Percentiles rank a stretch among this genome's conserved stretches.
These are phyloP conservation scores for Ustilago xerochloae DNA, from an alignment of 1,284 basidiomycete species.

Conservation along the genomic window DNA sequence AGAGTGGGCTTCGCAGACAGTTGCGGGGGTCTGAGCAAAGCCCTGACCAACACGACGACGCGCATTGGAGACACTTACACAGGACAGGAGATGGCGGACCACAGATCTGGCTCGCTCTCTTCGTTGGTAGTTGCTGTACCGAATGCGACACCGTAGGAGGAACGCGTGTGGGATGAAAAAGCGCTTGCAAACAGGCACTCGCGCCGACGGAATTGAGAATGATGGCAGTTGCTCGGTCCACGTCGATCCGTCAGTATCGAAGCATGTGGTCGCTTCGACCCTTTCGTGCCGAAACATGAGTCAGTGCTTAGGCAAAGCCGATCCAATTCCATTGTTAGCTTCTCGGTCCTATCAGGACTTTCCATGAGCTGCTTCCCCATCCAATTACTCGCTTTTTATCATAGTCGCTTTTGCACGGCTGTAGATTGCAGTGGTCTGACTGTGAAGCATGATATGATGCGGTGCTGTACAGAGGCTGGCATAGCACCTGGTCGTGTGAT, in stretches of 20 bases:
- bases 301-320: constrained; percentile 18
- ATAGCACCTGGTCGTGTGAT: constrained; percentile 9
- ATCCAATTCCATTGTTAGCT: background rate
- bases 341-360: background rate
- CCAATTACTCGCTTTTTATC: background rate
- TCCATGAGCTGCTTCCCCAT: background rate
- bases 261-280: constrained; percentile 3
- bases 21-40: background rate
- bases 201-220: background rate
- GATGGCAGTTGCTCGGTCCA: constrained; percentile 17
- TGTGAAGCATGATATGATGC: background rate
- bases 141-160: too few relatives aligned
- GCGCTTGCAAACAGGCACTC: too few relatives aligned
- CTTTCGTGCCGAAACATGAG: constrained; percentile 10
- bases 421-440: background rate
- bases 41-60: background rate
- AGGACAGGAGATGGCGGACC: constrained; percentile 16
- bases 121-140: too few relatives aligned
- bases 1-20: background rate
- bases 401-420: background rate
- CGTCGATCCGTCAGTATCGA: constrained; percentile 21
- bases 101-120: too few relatives aligned
- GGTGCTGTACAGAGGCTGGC: background rate
- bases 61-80: background rate
- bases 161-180: too few relatives aligned